A percentile compares a stretch with the other conserved stretches of the same genome.
phyloP scores from a whole-genome alignment of 331 rosid species.

The Arachis monticola region DNA sequence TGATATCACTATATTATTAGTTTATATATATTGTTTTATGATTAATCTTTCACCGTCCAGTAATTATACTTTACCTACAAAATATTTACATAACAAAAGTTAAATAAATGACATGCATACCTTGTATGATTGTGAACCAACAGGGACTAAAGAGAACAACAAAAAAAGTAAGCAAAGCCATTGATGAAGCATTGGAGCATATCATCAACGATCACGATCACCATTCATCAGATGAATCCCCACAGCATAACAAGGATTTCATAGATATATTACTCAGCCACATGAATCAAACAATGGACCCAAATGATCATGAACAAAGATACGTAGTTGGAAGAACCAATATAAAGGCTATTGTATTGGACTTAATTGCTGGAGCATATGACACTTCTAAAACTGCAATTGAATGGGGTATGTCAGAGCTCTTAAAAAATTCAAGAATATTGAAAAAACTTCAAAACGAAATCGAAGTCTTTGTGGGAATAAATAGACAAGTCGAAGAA shows the following conservation, averaged over 20 bases:
- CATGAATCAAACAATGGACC: slow-evolving; percentile 22
- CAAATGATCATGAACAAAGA: background rate
- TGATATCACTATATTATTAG: too few species aligned
- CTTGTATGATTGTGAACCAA: background rate
- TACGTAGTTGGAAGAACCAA: slow-evolving; percentile 7
- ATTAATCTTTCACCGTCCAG: too few species aligned
- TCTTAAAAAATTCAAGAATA: slow-evolving; percentile 40
- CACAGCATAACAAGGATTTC: slow-evolving; percentile 27
- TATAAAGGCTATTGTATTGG: slow-evolving; percentile 43
- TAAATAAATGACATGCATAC: background rate
- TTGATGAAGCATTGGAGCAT: slow-evolving; percentile 41
- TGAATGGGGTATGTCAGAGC: slow-evolving; percentile 49
- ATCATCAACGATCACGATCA: slow-evolving; percentile 37
- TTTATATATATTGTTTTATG: too few species aligned
- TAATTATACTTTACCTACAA: too few species aligned
- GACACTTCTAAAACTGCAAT: slow-evolving; percentile 4
- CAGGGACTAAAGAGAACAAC: slow-evolving; percentile 39
- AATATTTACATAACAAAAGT: too few species aligned
- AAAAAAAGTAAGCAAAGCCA: slow-evolving; percentile 9
- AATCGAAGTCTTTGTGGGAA: slow-evolving; percentile 36
- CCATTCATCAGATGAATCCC: background rate
- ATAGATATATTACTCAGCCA: slow-evolving; percentile 38
- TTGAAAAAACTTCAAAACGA: slow-evolving; percentile 46
- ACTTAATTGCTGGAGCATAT: slow-evolving; percentile 35
- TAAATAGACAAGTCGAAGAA: slow-evolving; percentile 45